A percentile compares a stretch with the other conserved stretches of the same genome.
These are phyloP conservation scores for Glarea lozoyensis DNA, from an alignment of 495 filamentous ascomycete genomes.

Conservation along the genomic window DNA sequence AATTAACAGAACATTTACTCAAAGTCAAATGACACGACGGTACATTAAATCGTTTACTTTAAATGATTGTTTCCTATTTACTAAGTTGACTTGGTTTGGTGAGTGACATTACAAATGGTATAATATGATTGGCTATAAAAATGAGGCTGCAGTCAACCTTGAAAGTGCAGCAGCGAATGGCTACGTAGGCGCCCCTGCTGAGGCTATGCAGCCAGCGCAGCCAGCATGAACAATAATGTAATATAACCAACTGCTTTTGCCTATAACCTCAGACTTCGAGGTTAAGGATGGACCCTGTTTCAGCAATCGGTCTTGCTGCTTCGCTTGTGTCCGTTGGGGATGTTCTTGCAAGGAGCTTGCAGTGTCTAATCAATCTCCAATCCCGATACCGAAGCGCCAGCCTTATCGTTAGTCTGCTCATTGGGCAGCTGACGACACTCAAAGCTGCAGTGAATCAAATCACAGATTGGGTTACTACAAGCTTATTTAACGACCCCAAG, in stretches of 20 bases:
- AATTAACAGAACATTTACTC: too few relatives aligned
- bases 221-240: neutral
- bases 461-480: neutral
- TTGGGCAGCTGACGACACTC: neutral
- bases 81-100: too few relatives aligned
- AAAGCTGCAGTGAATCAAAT: conserved; percentile 1
- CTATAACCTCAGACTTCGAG: neutral
- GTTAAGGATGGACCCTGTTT: neutral
- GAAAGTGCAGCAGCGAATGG: neutral
- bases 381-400: neutral
- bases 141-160: too few relatives aligned
- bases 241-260: neutral
- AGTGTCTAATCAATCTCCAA: neutral
- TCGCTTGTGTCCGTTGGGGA: neutral
- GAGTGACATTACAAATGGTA: too few relatives aligned
- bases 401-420: neutral
- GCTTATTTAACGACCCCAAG: neutral
- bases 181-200: neutral
- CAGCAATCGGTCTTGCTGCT: neutral
- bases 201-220: neutral
- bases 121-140: too few relatives aligned
- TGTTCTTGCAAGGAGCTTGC: neutral
- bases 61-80: too few relatives aligned
- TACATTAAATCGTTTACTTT: too few relatives aligned
- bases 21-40: too few relatives aligned